Conservation (phyloP, 2,329 filamentous ascomycete genomes). For the Mariannaea elegans region DNA sequence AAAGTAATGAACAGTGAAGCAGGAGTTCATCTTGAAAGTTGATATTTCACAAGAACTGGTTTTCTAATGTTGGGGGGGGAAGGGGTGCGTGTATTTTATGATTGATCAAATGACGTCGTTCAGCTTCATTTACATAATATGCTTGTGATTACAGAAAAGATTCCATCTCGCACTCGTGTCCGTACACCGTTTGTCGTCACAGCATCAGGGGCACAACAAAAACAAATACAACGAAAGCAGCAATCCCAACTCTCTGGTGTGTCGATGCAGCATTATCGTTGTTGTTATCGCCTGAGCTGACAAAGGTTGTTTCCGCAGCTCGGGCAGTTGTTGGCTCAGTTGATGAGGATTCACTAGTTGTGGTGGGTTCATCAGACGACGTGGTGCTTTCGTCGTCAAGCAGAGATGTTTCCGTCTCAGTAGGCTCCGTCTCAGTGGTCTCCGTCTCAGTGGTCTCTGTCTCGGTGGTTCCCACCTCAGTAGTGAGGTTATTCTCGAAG, state of each 20-base stretch:
- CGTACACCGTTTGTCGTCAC: not conserved
- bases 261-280: not conserved
- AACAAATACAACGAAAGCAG: not conserved
- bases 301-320: not conserved
- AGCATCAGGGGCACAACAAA: not conserved
- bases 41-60: no score
- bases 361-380: not conserved
- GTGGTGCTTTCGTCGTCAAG: not conserved
- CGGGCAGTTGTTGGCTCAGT: not conserved
- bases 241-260: not conserved
- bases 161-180: not conserved
- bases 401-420: not conserved
- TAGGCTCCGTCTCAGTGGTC: not conserved
- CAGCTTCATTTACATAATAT: not conserved
- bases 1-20: no score
- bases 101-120: not conserved
- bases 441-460: no score
- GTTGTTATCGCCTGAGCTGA: not conserved
- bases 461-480: no score
- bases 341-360: not conserved
- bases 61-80: no score
- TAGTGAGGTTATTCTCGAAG: not conserved
- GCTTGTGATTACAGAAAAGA: no score
- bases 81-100: not conserved
- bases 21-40: no score